Percentiles rank a stretch among this genome's conserved stretches.
These are phyloP conservation scores for Trypethelium eluteriae DNA, from an alignment of 495 filamentous ascomycete genomes.

Conservation along the genomic window DNA sequence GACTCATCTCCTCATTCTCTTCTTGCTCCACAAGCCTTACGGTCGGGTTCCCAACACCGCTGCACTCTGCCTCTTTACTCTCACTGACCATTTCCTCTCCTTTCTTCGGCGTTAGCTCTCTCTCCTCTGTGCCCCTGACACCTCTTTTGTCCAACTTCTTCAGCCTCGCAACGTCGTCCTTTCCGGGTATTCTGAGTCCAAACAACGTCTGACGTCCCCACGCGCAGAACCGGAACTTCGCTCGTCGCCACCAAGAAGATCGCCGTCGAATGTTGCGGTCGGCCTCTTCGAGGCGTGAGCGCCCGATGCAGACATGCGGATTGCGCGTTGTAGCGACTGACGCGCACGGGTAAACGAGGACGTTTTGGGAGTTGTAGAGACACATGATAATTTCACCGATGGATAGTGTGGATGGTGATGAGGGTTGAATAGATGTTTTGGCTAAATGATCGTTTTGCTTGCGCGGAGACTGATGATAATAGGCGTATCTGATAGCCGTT, in stretches of 20 bases:
- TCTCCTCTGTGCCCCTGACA: background rate
- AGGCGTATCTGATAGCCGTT: no score
- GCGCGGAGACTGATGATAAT: background rate
- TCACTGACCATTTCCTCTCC: background rate
- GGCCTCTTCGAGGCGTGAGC: background rate
- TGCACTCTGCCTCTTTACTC: background rate
- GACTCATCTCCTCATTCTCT: background rate
- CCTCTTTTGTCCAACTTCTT: background rate
- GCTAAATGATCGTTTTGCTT: background rate
- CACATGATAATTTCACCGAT: background rate
- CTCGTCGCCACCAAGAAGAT: background rate
- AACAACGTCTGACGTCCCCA: background rate
- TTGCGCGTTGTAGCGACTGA: background rate
- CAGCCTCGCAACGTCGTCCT: background rate
- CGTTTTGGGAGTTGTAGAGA: conserved; percentile 9
- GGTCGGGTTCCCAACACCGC: background rate
- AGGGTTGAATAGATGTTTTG: background rate
- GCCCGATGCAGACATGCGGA: background rate
- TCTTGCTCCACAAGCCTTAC: background rate
- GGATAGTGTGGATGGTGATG: background rate
- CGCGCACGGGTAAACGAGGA: background rate
- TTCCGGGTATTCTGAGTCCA: background rate
- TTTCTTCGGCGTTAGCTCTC: background rate
- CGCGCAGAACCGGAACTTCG: background rate
- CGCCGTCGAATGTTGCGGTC: background rate